Base-by-base conservation (phyloP, 768 basidiomycete species). In the Dacryopinax primogenitus region DNA sequence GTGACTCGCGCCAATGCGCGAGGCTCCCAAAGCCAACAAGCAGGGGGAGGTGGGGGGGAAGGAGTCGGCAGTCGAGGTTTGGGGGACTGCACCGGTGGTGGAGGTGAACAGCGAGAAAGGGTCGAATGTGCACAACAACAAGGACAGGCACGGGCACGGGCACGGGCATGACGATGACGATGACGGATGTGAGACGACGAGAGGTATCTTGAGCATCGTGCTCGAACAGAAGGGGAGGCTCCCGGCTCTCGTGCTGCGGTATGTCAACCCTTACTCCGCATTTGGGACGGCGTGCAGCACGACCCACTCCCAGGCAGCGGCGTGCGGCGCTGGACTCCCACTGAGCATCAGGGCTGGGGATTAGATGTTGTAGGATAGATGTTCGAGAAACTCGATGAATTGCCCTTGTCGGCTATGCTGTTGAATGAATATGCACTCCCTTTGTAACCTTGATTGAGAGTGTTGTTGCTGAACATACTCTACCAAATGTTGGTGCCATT, bases 1-100 rank as follows among this genome's bases (percentile, higher is more conserved):
- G 79, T 92, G 90, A 92, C 90, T 58, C 51, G 51, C 18, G 13
- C 51, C 11, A 58, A 6, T 4, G 51, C 13, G 11, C 51, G 51
- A 26, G 51, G 51, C 51, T 23, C 23, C 45, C 9, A 58, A 18
- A 28, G 51, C 51, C 51, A 58, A 4, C 18, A 26, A 13, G 51
- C 26, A 32, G 23, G 51, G 51, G 3, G 11, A 30, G 26, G 30
- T 3, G 51, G 51, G 9, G 51, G 51, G 26, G 13, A 21, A 58
- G 51, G 51, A 58, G 51, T 2, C 26, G 51, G 51, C 51, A 32
- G 51, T 58, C 30, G 51, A 58, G 21, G 51, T 58, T n/a, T n/a
- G n/a, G 51, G 30, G 15, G 51, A 58, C 51, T 32, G 51, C 51
- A 21, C 51, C 51, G 11, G 32, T 30, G 51, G 51, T 58, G 51